These are phyloP conservation scores for Kodamaea sp. DNA, from an alignment of 1,139 yeast species.

Conservation along the genomic window DNA sequence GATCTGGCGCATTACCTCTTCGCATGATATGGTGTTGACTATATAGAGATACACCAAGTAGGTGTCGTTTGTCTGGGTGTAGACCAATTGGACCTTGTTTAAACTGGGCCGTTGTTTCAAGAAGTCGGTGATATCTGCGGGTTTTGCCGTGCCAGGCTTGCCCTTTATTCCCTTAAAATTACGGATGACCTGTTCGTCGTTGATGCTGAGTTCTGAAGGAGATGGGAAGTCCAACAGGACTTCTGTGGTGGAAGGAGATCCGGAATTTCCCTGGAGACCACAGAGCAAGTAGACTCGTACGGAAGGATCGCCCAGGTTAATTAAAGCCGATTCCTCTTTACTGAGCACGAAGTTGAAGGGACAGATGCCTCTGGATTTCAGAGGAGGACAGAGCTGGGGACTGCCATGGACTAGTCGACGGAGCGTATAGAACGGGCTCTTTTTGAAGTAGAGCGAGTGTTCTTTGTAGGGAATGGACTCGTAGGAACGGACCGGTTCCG, in stretches of 20 bases:
- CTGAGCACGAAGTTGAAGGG: constrained; percentile 39
- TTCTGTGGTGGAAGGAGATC: constrained; percentile 28
- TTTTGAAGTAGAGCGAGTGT: constrained; percentile 48
- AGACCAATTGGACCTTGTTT: constrained; percentile 51
- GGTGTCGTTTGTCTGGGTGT: constrained; percentile 51
- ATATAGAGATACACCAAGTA: constrained; percentile 53
- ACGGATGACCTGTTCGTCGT: constrained; percentile 46
- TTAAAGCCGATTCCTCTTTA: constrained; percentile 34
- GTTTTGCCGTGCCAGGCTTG: constrained; percentile 63
- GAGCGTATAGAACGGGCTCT: constrained; percentile 53
- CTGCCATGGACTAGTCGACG: constrained; percentile 46
- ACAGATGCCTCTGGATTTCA: constrained; percentile 43
- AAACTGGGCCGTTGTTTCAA: constrained; percentile 27
- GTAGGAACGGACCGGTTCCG: constrained; percentile 6
- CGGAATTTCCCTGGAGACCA: constrained; percentile 35
- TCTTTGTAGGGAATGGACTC: constrained; percentile 24
- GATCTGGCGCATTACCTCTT: constrained; percentile 28
- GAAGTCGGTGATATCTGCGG: constrained; percentile 59
- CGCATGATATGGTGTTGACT: constrained; percentile 49
- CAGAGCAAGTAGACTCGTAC: constrained; percentile 47
- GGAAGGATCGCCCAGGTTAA: constrained; percentile 24
- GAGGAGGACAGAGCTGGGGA: constrained; percentile 40
- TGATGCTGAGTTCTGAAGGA: constrained; percentile 57
- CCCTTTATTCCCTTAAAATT: constrained; percentile 62
- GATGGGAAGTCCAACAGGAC: constrained; percentile 56